Base-by-base conservation (phyloP, 345 rosid genomes). In the Syzygium grande region DNA sequence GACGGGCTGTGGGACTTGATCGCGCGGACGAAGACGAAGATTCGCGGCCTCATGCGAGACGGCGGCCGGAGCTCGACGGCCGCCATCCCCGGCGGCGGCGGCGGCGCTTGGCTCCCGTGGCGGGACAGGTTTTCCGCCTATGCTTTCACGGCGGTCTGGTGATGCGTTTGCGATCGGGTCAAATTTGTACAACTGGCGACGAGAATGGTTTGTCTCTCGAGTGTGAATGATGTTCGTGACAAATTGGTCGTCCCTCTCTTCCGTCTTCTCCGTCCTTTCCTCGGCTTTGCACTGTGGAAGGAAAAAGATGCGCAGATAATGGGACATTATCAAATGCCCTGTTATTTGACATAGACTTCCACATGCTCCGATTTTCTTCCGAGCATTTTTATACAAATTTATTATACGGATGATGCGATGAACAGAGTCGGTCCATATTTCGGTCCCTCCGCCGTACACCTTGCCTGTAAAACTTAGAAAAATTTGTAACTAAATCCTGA, bases 1-100 rank as follows among this genome's bases (percentile, higher is more conserved):
- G 94, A 93, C 88, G 88, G 87, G 14, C 58, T 94, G 84, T 93
- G 97, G 97, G 94, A 91, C 25, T 52, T 88, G 89, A 84, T 94
- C 2, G 65, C 53, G 22, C 52, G n/a, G 38, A 89, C 84, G 55
- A 87, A 79, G 59, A 54, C 3, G 41, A 85, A 38, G 80, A 41
- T 38, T 6, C 46, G 11, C 25, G 15, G 49, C 38, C 49, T 73
- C 80, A 1, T 38, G 4, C 27, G 14, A 38, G 80, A 12, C 0
- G 41, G 80, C 8, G 80, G 5, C 80, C 80, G 22, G 80, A 41
- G 27, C 13, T 73, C 22, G 80, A 73, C 11, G 80, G 80, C 46
- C 46, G 46, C 19, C 49, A 23, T 73, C n/a, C n/a, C n/a, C n/a
- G n/a, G n/a, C 46, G 46, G 43, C 43, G 43, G 43, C 80, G 80